Evolutionary conservation across 169 alveolate species (phyloP).

Genomic region (Neospora caninum): DNA sequence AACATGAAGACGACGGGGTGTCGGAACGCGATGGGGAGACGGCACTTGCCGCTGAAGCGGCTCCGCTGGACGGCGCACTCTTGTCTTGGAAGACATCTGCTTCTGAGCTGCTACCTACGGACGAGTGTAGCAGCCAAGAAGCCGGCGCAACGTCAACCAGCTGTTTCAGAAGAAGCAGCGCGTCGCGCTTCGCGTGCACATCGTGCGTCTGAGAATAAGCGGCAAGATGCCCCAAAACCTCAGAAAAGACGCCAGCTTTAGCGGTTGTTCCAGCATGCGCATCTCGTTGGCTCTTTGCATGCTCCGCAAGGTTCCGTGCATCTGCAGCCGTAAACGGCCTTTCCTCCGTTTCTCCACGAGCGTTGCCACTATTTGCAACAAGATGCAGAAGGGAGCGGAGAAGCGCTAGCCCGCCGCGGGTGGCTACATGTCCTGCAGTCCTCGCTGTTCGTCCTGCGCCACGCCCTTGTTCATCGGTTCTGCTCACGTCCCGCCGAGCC

Average conservation of each 20-base stretch:
- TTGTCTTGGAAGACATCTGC: not conserved
- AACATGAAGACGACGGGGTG: not conserved
- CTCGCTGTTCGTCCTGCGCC: not conserved
- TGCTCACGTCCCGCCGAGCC: not conserved
- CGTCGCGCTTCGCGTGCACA: not conserved
- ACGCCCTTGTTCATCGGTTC: not conserved
- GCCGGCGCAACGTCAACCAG: not conserved
- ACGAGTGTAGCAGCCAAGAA: not conserved
- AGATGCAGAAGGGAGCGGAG: not conserved
- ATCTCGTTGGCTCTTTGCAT: not conserved
- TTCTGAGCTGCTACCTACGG: not conserved
- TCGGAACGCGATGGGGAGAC: too few species aligned
- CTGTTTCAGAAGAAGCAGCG: constrained; percentile 25
- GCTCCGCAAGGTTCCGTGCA: not conserved
- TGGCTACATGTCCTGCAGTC: not conserved
- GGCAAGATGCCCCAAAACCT: not conserved
- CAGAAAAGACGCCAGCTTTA: not conserved
- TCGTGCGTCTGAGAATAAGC: not conserved
- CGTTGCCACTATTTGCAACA: not conserved
- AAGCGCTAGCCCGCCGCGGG: not conserved
- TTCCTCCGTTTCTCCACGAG: too few species aligned
- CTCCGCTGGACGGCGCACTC: too few species aligned
- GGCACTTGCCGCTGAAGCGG: too few species aligned
- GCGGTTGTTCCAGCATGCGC: not conserved
- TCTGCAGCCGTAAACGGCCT: not conserved